Evolutionary conservation across 2,329 filamentous ascomycete genomes (phyloP), one percentile per base, ranked within the genome.

Genomic region (Cladosporium sp.): DNA sequence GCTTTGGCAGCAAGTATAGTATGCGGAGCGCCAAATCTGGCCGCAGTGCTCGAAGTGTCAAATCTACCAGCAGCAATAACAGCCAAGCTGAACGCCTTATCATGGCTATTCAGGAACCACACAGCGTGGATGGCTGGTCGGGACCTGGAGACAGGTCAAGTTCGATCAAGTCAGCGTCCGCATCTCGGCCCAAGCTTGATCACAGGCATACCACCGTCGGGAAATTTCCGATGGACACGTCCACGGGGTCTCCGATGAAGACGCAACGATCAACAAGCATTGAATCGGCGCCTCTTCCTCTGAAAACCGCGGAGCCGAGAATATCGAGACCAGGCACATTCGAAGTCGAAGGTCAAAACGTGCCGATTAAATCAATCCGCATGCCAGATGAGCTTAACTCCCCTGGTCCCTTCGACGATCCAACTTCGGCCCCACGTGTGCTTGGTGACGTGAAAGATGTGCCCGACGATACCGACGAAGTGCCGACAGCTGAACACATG

Each of bases 11-110:
- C 68, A 83, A 79, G 18, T 79, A 75, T 46, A 87, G 87, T 68
- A 73, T 76, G 16, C 78, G 76, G 53, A 88, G 79, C 63, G 73
- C 79, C 1, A 78, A 75, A 66, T 81, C 78, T 34, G 71, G 65
- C 13, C 71, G 70, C 7, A 81, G 79, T 66, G 70, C 64, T 16
- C 61, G 69, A 16, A 77, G 74, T 66, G 65, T 65, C 30, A 65
- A 71, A 0, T 77, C 75, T 1, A 66, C 65, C 8, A 72, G 68
- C 14, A 83, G 86, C 70, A 78, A 73, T 43, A 82, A 80, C 70
- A 88, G 86, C 70, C 88, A 91, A 69, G 88, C 89, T 0, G 89
- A 92, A 67, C 81, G 89, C 30, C 79, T 92, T 14, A 91, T 92
- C 26, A 85, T 91, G 72, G 89, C 89, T 2, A 90, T 92, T 2